Base-by-base conservation (phyloP, 352 stramenopile species). In the Phytophthora foliorum region DNA sequence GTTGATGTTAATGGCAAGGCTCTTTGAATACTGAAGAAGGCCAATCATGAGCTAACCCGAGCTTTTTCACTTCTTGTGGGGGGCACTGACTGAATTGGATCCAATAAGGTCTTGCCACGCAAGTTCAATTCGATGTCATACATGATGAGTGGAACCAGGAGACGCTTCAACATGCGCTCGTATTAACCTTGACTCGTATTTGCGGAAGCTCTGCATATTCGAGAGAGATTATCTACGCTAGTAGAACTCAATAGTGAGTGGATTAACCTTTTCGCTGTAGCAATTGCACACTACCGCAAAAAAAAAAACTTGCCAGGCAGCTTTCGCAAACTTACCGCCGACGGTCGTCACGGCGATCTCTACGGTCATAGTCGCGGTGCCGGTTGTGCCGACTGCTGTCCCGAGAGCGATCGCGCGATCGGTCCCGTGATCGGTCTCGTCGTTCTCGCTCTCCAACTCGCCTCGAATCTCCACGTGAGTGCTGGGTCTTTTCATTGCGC, bases 401-500 rank as follows among this genome's bases (percentile, higher is more conserved):
- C n/a, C 49, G 50, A 22, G 39, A 57, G 10, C 65, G 63, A 45
- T 49, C 45, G 3, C 24, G 42, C 32, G 22, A 56, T 56, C 57
- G 60, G 48, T 75, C 55, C 14, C 36, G 53, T 25, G 29, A 48
- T 25, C 34, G 73, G 57, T 66, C 57, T 57, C 57, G 56, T 19
- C 34, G 63, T 11, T 66, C 55, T 48, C 48, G 54, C 0, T 69
- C 57, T 42, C 29, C 32, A 44, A 45, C 51, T 65, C 38, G 63
- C 25, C 19, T 71, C 6, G 72, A 57, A 34, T 66, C 56, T 32
- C 39, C 54, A 57, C 25, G 29, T 27, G 53, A 65, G 6, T 36
- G 34, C 7, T 74, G 59, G 7, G 9, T 42, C 32, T 58, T 69
- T 39, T 74, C 60, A n/a, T 65, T 71, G 22, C 81, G 77, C 6